A percentile compares a stretch with the other conserved stretches of the same genome.
These are phyloP conservation scores for Hortiboletus rubellus DNA, from an alignment of 1,284 basidiomycete genomes.

Conservation along the genomic window DNA sequence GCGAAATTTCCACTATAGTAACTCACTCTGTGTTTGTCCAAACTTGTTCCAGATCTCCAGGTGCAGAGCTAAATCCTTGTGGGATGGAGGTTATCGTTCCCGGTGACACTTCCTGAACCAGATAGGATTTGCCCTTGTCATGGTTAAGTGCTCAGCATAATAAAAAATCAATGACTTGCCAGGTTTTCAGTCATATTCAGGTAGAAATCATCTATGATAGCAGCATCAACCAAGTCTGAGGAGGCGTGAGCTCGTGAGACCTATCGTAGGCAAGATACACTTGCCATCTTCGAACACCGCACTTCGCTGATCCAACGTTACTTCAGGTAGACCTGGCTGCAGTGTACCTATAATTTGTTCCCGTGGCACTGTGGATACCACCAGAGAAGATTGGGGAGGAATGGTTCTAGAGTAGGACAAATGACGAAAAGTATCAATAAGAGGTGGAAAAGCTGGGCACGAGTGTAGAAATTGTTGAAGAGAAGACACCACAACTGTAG, in stretches of 20 bases:
- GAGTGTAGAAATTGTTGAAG: background rate
- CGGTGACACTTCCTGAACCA: background rate
- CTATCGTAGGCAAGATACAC: background rate
- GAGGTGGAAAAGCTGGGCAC: background rate
- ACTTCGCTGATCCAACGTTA: too few relatives aligned
- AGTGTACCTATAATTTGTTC: too few relatives aligned
- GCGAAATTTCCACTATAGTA: too few relatives aligned
- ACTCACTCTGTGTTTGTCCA: background rate
- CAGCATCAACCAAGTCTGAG: background rate
- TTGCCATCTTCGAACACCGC: background rate
- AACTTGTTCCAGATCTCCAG: background rate
- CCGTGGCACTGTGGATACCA: too few relatives aligned
- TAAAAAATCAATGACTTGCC: background rate
- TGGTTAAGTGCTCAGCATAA: background rate
- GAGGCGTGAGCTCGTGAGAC: background rate
- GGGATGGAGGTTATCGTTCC: background rate
- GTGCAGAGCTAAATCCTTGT: background rate
- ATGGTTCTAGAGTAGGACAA: background rate
- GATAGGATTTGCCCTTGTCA: background rate
- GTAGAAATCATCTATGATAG: background rate
- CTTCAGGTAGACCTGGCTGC: background rate
- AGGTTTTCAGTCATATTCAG: too few relatives aligned
- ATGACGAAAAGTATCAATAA: background rate
- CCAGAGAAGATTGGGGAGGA: too few relatives aligned
- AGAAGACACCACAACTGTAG: background rate